phyloP scores from a whole-genome alignment of 2,329 filamentous ascomycete genomes.

The Fusarium penzigii region DNA sequence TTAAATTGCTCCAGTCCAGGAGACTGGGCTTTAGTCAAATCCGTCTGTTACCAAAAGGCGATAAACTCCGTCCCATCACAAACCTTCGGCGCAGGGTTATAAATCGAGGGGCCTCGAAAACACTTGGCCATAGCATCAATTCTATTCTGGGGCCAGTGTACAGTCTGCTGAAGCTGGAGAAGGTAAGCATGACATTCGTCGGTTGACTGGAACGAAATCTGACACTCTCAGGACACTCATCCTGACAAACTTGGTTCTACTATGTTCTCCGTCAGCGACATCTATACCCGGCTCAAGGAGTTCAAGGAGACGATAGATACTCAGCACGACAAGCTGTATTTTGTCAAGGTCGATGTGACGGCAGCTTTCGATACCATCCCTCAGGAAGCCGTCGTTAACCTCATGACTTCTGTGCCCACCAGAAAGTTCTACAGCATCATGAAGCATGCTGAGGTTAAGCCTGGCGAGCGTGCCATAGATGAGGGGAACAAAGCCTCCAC shows the following conservation, averaged over 20 bases:
- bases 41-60: constrained; percentile 78
- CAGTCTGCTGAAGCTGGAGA: constrained; percentile 77
- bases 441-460: constrained; percentile 73
- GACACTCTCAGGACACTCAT: constrained; percentile 41
- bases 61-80: constrained; percentile 78
- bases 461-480: constrained; percentile 36
- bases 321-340: constrained; percentile 61
- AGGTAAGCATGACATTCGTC: constrained; percentile 44
- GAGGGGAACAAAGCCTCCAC: constrained; percentile 18
- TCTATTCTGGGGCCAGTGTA: constrained; percentile 69
- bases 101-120: constrained; percentile 63
- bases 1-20: constrained; percentile 59
- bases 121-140: constrained; percentile 46
- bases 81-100: constrained; percentile 73
- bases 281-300: constrained; percentile 69
- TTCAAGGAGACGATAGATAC: constrained; percentile 61
- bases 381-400: constrained; percentile 68
- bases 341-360: constrained; percentile 90
- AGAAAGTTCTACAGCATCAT: constrained; percentile 68
- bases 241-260: constrained; percentile 71
- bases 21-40: constrained; percentile 76
- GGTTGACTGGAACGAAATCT: constrained; percentile 4
- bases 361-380: constrained; percentile 96
- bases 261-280: constrained; percentile 78
- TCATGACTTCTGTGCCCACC: constrained; percentile 61